Conservation (phyloP, 2,329 filamentous ascomycete genomes). For the Aspergillus intermedius region DNA sequence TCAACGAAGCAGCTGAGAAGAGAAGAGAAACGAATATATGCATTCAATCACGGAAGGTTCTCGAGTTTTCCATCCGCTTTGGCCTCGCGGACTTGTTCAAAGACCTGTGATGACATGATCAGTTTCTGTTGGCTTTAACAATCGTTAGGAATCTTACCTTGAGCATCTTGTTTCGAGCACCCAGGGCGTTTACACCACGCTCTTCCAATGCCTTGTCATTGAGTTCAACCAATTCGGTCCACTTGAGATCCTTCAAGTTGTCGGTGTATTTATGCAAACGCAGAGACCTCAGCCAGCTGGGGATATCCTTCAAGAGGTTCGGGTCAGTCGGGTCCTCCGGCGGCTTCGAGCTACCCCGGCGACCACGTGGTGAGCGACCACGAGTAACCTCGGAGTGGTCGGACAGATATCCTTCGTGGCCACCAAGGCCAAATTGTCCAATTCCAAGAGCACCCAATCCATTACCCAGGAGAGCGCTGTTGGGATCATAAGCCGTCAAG, state of each 20-base stretch:
- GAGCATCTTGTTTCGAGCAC: conserved; percentile 92
- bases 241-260: conserved; percentile 93
- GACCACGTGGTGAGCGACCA: conserved; percentile 84
- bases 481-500: conserved; percentile 73
- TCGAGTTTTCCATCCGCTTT: conserved; percentile 65
- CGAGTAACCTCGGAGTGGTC: conserved; percentile 89
- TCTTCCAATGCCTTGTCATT: conserved; percentile 91
- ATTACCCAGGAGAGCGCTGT: conserved; percentile 63
- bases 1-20: conserved; percentile 9
- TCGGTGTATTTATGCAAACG: conserved; percentile 98
- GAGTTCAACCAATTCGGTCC: conserved; percentile 85
- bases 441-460: conserved; percentile 66
- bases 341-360: conserved; percentile 91
- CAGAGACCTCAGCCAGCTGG: conserved; percentile 88
- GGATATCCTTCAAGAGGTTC: conserved; percentile 84
- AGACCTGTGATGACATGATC: conserved; percentile 51
- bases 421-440: conserved; percentile 61
- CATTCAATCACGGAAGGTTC: conserved; percentile 21
- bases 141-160: conserved; percentile 55
- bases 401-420: conserved; percentile 80
- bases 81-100: conserved; percentile 87
- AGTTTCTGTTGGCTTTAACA: conserved; percentile 10
- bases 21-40: conserved; percentile 9
- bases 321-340: conserved; percentile 96
- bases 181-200: conserved; percentile 87